Base-by-base conservation (phyloP, 371 early-diverging fungal species). In the Chytridium lagenaria region DNA sequence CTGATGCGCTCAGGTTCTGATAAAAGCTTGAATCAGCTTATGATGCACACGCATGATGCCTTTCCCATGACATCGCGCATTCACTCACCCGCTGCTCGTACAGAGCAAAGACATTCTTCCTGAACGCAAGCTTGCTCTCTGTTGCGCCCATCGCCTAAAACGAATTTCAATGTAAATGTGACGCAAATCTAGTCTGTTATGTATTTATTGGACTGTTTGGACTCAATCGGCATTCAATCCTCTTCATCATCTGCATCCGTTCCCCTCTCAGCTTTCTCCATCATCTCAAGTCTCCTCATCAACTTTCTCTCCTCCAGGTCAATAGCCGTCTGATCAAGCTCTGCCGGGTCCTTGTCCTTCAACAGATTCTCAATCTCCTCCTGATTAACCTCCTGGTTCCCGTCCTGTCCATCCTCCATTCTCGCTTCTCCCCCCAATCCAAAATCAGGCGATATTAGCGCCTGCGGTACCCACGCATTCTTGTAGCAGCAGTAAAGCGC, bases 101-200 rank as follows among this genome's bases (percentile, higher is more conserved):
- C 23, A 95, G 84, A 50, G 77, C 74, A 57, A 78, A 78, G 59
- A 95, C 94, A 66, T 92, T 86, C 82, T 93, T 92, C 61, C 95
- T 87, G 79, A 96, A 94, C 28, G 92, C 91, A 34, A 96, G 82
- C 79, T 95, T 96, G 76, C 90, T 90, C 77, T 95, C 95, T 10
- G 93, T 85, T 37, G 92, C 93, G 33, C 96, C 96, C 95, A 95
- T 95, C 16, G 16, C n/a, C n/a, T n/a, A n/a, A n/a, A n/a, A n/a
- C n/a, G n/a, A n/a, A n/a, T n/a, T n/a, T n/a, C n/a, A n/a, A n/a
- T n/a, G n/a, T n/a, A n/a, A n/a, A n/a, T n/a, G n/a, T n/a, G n/a
- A n/a, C n/a, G n/a, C n/a, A n/a, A n/a, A n/a, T n/a, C n/a, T n/a
- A n/a, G n/a, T n/a, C n/a, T n/a, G n/a, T n/a, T n/a, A n/a, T n/a